Evolutionary conservation across 805 yeast genomes (phyloP).

Genomic region (Teunomyces gatunensis): DNA sequence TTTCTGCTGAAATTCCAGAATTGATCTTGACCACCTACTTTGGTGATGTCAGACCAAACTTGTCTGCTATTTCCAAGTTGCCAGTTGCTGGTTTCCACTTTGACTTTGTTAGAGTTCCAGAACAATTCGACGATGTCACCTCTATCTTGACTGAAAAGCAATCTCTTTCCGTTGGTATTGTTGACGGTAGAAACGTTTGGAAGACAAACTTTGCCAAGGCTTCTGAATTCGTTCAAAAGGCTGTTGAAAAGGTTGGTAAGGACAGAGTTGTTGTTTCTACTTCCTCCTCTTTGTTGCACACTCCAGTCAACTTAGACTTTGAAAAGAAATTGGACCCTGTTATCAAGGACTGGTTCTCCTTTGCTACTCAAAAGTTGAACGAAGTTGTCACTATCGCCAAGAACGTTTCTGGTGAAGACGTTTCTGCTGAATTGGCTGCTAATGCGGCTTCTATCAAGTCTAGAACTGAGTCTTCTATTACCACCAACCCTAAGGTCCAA

Average conservation of each 20-base stretch:
- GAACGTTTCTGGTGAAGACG: constrained; percentile 81
- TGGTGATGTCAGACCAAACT: constrained; percentile 98
- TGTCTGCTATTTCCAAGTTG: constrained; percentile 80
- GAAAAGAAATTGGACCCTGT: constrained; percentile 89
- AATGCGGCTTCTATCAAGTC: constrained; percentile 84
- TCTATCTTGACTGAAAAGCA: constrained; percentile 66
- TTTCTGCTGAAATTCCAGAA: constrained; percentile 66
- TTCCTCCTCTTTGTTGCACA: constrained; percentile 95
- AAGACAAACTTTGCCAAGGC: constrained; percentile 93
- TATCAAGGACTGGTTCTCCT: constrained; percentile 97
- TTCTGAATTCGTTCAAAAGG: constrained; percentile 74
- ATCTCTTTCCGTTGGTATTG: constrained; percentile 91
- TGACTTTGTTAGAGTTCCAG: constrained; percentile 94
- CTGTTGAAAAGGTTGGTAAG: constrained; percentile 79
- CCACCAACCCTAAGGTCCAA: constrained; percentile 89
- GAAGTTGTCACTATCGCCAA: constrained; percentile 92
- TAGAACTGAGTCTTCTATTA: constrained; percentile 82
- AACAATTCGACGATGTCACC: constrained; percentile 84
- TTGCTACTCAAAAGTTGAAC: constrained; percentile 91
- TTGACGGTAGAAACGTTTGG: constrained; percentile 99
- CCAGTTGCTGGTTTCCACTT: constrained; percentile 96
- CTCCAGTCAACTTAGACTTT: constrained; percentile 93
- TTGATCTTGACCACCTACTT: constrained; percentile 87
- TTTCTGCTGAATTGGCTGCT: constrained; percentile 71
- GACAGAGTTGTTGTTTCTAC: constrained; percentile 89